Evolutionary conservation across 176 grass and related monocot species (phyloP).

Genomic region (Elymus sibiricus): DNA sequence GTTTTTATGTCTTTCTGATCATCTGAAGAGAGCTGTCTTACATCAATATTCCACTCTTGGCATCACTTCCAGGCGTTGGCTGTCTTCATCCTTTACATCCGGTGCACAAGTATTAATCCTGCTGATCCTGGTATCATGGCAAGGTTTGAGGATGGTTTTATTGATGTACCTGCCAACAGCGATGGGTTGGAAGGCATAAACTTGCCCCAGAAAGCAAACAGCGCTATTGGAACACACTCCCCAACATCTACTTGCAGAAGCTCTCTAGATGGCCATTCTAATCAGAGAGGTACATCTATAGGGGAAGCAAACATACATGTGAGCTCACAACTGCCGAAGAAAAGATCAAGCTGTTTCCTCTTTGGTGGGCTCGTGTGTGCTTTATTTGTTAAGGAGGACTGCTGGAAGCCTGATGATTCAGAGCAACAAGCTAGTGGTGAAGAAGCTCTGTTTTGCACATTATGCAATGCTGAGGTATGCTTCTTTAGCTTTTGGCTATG

Average conservation of each 20-base stretch:
- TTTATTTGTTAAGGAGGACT: slow-evolving; percentile 89
- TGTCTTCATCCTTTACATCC: slow-evolving; percentile 95
- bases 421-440: slow-evolving; percentile 71
- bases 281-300: slow-evolving; percentile 48
- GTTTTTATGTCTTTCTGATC: not conserved
- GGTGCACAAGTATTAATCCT: slow-evolving; percentile 98
- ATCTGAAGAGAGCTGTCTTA: slow-evolving; percentile 2
- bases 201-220: slow-evolving; percentile 50
- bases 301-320: slow-evolving; percentile 38
- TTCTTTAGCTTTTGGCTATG: not conserved
- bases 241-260: slow-evolving; percentile 68
- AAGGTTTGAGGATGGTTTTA: slow-evolving; percentile 79
- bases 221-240: slow-evolving; percentile 49
- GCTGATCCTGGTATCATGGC: slow-evolving; percentile 98
- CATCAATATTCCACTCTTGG: slow-evolving; percentile 13
- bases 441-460: slow-evolving; percentile 92
- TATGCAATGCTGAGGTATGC: slow-evolving; percentile 95
- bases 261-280: slow-evolving; percentile 69
- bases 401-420: slow-evolving; percentile 68
- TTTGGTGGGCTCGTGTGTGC: slow-evolving; percentile 72
- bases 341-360: slow-evolving; percentile 72
- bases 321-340: slow-evolving; percentile 29
- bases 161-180: slow-evolving; percentile 49
- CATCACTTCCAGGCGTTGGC: slow-evolving; percentile 66
- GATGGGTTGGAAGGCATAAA: slow-evolving; percentile 36